Base-by-base conservation (phyloP, 2,329 filamentous ascomycete genomes). In the Fusarium oxysporum region DNA sequence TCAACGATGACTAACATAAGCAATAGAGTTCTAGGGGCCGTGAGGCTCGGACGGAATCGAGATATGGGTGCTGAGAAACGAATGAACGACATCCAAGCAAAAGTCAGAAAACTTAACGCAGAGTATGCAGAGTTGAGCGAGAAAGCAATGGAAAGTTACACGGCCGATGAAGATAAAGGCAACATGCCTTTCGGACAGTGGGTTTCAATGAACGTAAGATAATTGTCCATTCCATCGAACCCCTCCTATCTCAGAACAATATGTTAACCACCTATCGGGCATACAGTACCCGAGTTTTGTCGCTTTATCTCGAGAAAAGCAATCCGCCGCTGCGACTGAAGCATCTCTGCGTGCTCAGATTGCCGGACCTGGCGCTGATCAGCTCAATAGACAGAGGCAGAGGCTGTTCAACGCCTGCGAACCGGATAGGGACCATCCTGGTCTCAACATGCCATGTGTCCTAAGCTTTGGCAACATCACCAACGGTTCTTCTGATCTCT, bases 81-180 rank as follows among this genome's bases (percentile, higher is more conserved):
- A 1, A 0, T 53, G n/a, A 14, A 53, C 8, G 33, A 25, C 0
- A 21, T 28, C 2, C 33, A 3, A 11, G 8, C 50, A 21, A 53
- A 37, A 21, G 4, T 53, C 8, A 11, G 13, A 8, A 53, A 7
- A 8, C 8, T 53, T 11, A 50, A 50, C 2, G 5, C 8, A 8
- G 0, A 6, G 6, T 8, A 35, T 16, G 4, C 16, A 5, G n/a
- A 21, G 12, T 0, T 6, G 11, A 37, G 2, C 17, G 2, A 6
- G n/a, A 25, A 4, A 11, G 50, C 2, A 25, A 16, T 12, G 6
- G 50, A 53, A 4, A 3, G 0, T 11, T 53, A 35, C 23, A 1
- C 0, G 6, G 12, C 17, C 9, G 50, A 37, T 3, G 33, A 53
- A 9, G 13, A 53, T 16, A 37, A 28, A 53, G 17, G 4, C 6